Evolutionary conservation across 2,329 filamentous ascomycete genomes (phyloP).

Genomic region (Microsporum canis): DNA sequence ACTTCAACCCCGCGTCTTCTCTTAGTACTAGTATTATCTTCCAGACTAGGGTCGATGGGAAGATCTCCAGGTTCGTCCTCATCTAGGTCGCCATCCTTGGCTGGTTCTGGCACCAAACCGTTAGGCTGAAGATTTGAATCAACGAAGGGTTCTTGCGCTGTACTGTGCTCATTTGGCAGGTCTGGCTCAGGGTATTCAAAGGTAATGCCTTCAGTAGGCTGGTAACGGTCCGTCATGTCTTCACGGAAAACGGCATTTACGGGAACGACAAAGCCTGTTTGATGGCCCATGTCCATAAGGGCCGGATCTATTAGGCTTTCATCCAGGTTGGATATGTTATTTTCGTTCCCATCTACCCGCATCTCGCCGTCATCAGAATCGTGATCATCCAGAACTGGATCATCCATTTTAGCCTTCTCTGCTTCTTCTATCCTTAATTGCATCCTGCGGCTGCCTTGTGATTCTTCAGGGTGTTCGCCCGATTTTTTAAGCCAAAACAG

Average conservation of each 20-base stretch:
- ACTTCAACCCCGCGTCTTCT: constrained; percentile 6
- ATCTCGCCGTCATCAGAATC: constrained; percentile 19
- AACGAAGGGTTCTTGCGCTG: not conserved
- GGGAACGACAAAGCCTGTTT: constrained; percentile 19
- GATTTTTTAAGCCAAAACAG: constrained; percentile 63
- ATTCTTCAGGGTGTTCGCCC: constrained; percentile 32
- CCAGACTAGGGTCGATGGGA: constrained; percentile 7
- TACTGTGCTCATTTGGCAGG: not conserved
- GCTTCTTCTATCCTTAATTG: constrained; percentile 43
- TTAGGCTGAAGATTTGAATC: not conserved
- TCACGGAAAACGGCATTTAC: constrained; percentile 21
- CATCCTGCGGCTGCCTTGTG: constrained; percentile 30
- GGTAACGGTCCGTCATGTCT: constrained; percentile 22
- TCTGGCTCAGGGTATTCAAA: constrained; percentile 25
- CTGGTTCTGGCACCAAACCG: not conserved
- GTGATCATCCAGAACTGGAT: constrained; percentile 36
- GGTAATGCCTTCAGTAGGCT: constrained; percentile 25
- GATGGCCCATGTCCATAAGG: constrained; percentile 16
- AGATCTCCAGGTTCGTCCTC: constrained; percentile 14
- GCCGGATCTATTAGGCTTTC: constrained; percentile 30
- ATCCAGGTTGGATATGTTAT: not conserved
- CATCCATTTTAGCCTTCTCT: constrained; percentile 39
- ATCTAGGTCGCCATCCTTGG: not conserved
- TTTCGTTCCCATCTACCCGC: constrained; percentile 6
- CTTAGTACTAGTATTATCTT: constrained; percentile 1